A percentile compares a stretch with the other conserved stretches of the same genome.
These are phyloP conservation scores for Neolentinus lepideus DNA, from an alignment of 1,284 basidiomycete genomes.

Conservation along the genomic window DNA sequence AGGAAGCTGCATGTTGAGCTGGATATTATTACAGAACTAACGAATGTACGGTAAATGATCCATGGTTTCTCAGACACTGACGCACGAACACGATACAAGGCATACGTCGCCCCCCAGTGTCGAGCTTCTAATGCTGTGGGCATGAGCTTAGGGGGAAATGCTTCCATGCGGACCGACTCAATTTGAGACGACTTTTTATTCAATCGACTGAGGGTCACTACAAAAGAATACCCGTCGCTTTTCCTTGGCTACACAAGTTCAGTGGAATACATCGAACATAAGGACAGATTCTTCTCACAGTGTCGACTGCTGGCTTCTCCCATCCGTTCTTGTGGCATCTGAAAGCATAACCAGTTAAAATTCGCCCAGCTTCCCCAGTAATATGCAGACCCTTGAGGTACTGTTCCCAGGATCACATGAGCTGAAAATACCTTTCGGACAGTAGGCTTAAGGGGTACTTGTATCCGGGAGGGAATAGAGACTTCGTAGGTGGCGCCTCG, in stretches of 20 bases:
- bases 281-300: conserved; percentile 35
- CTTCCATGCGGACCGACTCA: conserved; percentile 67
- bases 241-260: conserved; percentile 34
- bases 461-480: conserved; percentile 75
- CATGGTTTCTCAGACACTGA: not conserved
- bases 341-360: not conserved
- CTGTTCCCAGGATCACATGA: not conserved
- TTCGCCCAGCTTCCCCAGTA: not conserved
- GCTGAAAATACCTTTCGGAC: conserved; percentile 53
- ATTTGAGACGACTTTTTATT: conserved; percentile 66
- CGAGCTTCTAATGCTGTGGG: conserved; percentile 68
- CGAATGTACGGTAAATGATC: not conserved
- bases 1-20: conserved; percentile 73
- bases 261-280: not conserved
- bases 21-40: conserved; percentile 77
- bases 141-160: conserved; percentile 59
- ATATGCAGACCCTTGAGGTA: not conserved
- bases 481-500: conserved; percentile 23
- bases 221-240: conserved; percentile 48
- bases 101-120: conserved; percentile 86
- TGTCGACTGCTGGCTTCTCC: conserved; percentile 73
- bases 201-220: conserved; percentile 54
- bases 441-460: conserved; percentile 76
- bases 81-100: conserved; percentile 72
- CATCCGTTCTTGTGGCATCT: conserved; percentile 85